Evolutionary conservation across 306 rosid species (phyloP), one percentile per base, ranked within the genome.

Genomic region (Erythrophleum fordii): DNA sequence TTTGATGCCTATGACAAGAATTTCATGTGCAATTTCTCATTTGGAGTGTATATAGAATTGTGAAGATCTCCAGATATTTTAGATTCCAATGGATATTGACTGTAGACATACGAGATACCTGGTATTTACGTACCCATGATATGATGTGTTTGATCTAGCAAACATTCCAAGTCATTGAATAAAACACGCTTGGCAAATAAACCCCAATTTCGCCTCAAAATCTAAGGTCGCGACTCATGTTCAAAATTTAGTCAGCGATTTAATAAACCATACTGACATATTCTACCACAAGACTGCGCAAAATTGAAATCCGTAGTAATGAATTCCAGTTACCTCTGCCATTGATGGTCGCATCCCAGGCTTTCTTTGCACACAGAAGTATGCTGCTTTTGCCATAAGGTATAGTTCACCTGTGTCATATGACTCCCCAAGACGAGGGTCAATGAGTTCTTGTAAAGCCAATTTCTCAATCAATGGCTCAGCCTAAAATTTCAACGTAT

Each of bases 331-430:
- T 83, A 88, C 95, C 92, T 87, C 90, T 82, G 86, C 89, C 75
- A 91, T 88, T 13, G 95, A 88, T 7, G 95, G 95, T 6, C 95
- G 92, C 79, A 76, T 83, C 77, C 85, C 89, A 20, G 91, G 90
- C 66, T 78, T 72, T 80, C 75, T 73, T 80, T 85, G 92, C 59
- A 85, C 79, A n/a, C 95, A 91, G 14, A 77, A 78, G 81, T 53
- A 77, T 35, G 95, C 95, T 8, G 88, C 86, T 81, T 83, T 88
- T 17, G 90, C 86, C 91, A 88, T 83, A 44, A 81, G 83, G 72
- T 88, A 80, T 48, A 88, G 49, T 72, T 87, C 88, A 34, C 85
- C 72, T 0, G 81, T 80, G 64, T 82, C 86, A 68, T 83, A 88
- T 6, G 84, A 75, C 49, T 87, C 86, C n/a, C 81, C 91, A 23